Percentiles rank a stretch among this genome's conserved stretches.
Evolutionary conservation across 2,329 filamentous ascomycete species (phyloP).

Genomic region (Emmonsiellopsis sp.): DNA sequence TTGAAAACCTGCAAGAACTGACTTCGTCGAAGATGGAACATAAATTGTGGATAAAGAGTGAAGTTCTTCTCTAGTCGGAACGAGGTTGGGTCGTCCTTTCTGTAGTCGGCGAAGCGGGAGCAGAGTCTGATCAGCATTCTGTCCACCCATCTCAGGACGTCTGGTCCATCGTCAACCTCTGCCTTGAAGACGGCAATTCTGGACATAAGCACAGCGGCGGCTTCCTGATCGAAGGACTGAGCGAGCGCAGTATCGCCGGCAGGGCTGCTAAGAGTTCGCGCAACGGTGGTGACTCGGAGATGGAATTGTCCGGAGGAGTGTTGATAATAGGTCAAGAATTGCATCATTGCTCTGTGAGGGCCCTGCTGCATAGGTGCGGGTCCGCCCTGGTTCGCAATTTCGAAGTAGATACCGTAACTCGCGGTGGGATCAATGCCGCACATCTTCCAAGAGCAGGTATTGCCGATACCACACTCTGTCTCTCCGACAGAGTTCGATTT

Average conservation of each 20-base stretch:
- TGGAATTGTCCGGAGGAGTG: slow-evolving; percentile 95
- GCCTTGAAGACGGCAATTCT: slow-evolving; percentile 98
- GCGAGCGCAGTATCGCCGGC: slow-evolving; percentile 91
- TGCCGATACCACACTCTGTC: slow-evolving; percentile 95
- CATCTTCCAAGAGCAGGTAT: slow-evolving; percentile 99
- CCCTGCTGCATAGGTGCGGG: slow-evolving; percentile 76
- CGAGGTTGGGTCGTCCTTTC: slow-evolving; percentile 94
- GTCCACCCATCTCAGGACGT: slow-evolving; percentile 96
- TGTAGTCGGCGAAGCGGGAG: slow-evolving; percentile 93
- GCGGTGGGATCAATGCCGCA: slow-evolving; percentile 91
- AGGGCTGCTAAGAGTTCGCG: slow-evolving; percentile 82
- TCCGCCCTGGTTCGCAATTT: slow-evolving; percentile 89
- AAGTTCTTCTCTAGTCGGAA: slow-evolving; percentile 99
- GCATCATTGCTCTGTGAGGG: slow-evolving; percentile 89
- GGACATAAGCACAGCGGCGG: slow-evolving; percentile 96
- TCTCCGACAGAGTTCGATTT: slow-evolving; percentile 95
- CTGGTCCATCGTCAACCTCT: slow-evolving; percentile 96
- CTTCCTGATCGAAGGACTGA: slow-evolving; percentile 97
- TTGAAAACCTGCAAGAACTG: slow-evolving; percentile 99
- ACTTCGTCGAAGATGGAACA: slow-evolving; percentile 96
- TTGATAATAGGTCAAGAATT: slow-evolving; percentile 98
- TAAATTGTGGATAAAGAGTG: slow-evolving; percentile 96
- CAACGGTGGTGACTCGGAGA: slow-evolving; percentile 87
- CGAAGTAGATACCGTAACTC: slow-evolving; percentile 95
- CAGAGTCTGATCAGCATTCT: slow-evolving; percentile 96